These are phyloP conservation scores for Bombardia bombarda DNA, from an alignment of 495 filamentous ascomycete species.

Conservation along the genomic window DNA sequence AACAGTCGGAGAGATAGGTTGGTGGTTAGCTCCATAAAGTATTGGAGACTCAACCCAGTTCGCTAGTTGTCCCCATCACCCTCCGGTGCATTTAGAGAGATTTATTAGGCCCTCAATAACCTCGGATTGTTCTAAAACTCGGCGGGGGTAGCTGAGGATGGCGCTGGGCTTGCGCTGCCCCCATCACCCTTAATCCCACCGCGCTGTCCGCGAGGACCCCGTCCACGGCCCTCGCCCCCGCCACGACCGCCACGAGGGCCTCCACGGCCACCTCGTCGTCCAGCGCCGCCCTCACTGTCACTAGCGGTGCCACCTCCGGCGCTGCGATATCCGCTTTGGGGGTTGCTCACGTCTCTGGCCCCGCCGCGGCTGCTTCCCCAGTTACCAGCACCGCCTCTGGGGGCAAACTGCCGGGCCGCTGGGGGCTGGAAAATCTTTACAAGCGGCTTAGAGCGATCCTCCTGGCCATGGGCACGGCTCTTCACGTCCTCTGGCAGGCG, in stretches of 20 bases:
- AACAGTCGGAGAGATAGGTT: no score
- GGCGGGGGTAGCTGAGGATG: conserved; percentile 39
- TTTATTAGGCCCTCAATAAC: neutral
- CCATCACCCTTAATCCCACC: conserved; percentile 51
- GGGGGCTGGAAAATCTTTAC: conserved; percentile 74
- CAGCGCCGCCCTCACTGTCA: conserved; percentile 65
- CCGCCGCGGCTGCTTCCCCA: conserved; percentile 65
- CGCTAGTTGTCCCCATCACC: no score
- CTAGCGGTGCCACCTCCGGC: conserved; percentile 56
- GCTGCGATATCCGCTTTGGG: conserved; percentile 63
- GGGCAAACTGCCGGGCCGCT: conserved; percentile 38
- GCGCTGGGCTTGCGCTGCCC: conserved; percentile 40
- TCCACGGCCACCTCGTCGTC: conserved; percentile 59
- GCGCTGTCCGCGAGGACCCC: conserved; percentile 52
- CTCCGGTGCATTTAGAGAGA: no score
- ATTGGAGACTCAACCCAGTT: no score
- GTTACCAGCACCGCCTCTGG: conserved; percentile 57
- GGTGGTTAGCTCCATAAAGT: no score
- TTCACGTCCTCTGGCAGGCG: conserved; percentile 67
- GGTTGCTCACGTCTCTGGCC: conserved; percentile 24
- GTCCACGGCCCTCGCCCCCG: conserved; percentile 34
- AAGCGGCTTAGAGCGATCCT: conserved; percentile 63
- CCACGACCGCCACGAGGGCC: conserved; percentile 44
- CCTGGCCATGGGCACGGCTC: conserved; percentile 42
- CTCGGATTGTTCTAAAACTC: conserved; percentile 32